Evolutionary conservation across 768 basidiomycete species (phyloP), one percentile per base, ranked within the genome.

Genomic region (Russula sp.): DNA sequence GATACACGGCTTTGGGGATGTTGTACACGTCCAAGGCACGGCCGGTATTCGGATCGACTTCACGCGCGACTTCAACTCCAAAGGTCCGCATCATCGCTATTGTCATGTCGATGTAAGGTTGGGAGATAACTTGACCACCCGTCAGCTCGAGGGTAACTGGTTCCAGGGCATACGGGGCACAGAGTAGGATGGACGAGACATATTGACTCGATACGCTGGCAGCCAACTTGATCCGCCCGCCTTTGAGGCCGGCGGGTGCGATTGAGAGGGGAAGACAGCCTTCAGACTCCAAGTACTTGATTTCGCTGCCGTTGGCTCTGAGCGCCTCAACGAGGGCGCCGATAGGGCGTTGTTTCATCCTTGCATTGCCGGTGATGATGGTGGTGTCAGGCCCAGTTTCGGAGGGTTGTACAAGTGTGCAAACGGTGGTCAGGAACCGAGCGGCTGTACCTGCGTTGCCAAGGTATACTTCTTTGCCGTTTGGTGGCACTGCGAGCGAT

Each of bases 51-150:
- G 81, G 69, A 69, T 90, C 91, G 18, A 70, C 73, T 63, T 89
- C 80, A 53, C 96, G 84, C 20, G 77, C 76, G 55, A 94, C 95
- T 10, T 79, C 69, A 65, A 98, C 79, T 4, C 94, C 96, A 73
- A 99, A 99, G 9, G 89, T 84, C 66, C 81, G 81, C 97, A 99
- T 98, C 89, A 99, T 97, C 10, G 94, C 87, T 69, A 97, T 89
- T 10, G 97, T 98, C 97, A 98, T 98, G 77, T 99, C 95, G 75
- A 99, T 98, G 78, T 98, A 99, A 0, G 94, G 94, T 76, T 98
- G 96, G 6, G 94, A 97, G 73, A 99, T 98, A 72, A 98, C 97
- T 64, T 91, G 87, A 0, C 94, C 96, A 13, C 96, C 97, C 0
- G 85, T 89, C 66, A 99, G 83, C 76, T 97, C 90, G 58, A 98